A percentile compares a stretch with the other conserved stretches of the same genome.
These are phyloP conservation scores for Colletotrichum tanaceti DNA, from an alignment of 2,329 filamentous ascomycete species.

Conservation along the genomic window DNA sequence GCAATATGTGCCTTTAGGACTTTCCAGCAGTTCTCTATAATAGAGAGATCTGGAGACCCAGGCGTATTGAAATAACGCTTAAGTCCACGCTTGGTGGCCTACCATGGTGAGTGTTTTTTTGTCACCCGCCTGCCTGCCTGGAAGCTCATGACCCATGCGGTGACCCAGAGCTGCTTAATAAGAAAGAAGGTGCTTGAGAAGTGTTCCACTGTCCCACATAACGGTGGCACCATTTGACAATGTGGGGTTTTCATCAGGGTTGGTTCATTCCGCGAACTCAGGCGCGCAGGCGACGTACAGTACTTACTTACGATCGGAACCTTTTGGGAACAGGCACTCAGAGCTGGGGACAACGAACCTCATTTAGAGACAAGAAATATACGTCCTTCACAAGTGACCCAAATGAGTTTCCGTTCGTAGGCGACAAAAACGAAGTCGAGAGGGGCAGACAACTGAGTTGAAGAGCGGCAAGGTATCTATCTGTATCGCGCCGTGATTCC, in stretches of 20 bases:
- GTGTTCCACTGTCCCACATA: constrained; percentile 22
- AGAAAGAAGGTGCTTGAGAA: not conserved
- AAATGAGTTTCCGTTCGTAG: not conserved
- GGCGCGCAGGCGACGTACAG: not conserved
- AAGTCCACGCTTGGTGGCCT: too few relatives aligned
- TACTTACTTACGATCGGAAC: not conserved
- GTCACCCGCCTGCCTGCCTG: too few relatives aligned
- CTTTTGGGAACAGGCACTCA: not conserved
- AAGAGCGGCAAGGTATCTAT: not conserved
- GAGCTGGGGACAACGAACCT: too few relatives aligned
- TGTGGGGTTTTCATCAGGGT: constrained; percentile 11
- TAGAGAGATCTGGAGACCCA: too few relatives aligned
- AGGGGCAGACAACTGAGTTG: not conserved
- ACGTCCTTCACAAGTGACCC: not conserved
- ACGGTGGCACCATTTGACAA: not conserved
- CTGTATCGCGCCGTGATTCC: not conserved
- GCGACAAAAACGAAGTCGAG: not conserved
- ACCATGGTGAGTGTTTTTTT: too few relatives aligned
- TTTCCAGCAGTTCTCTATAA: too few relatives aligned
- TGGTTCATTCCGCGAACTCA: not conserved
- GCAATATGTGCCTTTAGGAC: too few relatives aligned
- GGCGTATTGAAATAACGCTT: too few relatives aligned
- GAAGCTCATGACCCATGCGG: not conserved
- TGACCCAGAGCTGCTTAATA: not conserved
- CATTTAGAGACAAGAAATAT: too few relatives aligned